A percentile compares a stretch with the other conserved stretches of the same genome.
Conservation (phyloP, 179 eudicot species). For the Patellifolia procumbens region DNA sequence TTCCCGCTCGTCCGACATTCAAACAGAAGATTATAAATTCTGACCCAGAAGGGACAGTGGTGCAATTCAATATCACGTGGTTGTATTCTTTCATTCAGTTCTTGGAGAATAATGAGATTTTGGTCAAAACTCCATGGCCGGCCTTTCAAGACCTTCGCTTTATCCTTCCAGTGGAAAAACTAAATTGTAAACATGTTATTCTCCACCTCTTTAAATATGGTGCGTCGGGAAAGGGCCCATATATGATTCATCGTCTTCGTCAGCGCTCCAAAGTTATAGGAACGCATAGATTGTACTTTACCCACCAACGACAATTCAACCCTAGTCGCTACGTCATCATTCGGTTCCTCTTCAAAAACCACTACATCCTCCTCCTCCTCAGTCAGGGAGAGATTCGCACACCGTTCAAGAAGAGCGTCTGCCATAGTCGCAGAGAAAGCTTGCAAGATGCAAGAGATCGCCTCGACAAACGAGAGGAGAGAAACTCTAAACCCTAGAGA, state of each 20-base stretch:
- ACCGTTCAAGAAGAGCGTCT: neutral
- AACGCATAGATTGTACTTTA: neutral
- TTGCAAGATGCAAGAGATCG: neutral
- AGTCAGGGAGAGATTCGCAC: neutral
- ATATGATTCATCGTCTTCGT: neutral
- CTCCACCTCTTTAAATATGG: neutral
- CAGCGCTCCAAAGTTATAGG: neutral
- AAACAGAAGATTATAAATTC: neutral
- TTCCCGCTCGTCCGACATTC: neutral
- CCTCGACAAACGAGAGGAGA: too few species aligned
- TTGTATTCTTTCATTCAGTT: neutral
- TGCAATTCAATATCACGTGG: neutral
- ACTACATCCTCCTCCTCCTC: neutral
- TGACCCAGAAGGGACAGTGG: neutral
- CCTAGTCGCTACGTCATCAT: neutral
- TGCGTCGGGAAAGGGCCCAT: neutral
- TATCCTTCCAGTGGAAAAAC: neutral
- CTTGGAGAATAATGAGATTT: neutral
- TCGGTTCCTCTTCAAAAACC: neutral
- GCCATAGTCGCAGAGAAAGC: neutral
- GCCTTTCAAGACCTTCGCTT: neutral
- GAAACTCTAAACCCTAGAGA: too few species aligned
- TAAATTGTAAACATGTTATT: neutral
- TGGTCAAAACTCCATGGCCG: neutral
- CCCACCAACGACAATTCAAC: neutral